Evolutionary conservation across 2,329 filamentous ascomycete species (phyloP).

Genomic region (Albifimbria verrucaria): DNA sequence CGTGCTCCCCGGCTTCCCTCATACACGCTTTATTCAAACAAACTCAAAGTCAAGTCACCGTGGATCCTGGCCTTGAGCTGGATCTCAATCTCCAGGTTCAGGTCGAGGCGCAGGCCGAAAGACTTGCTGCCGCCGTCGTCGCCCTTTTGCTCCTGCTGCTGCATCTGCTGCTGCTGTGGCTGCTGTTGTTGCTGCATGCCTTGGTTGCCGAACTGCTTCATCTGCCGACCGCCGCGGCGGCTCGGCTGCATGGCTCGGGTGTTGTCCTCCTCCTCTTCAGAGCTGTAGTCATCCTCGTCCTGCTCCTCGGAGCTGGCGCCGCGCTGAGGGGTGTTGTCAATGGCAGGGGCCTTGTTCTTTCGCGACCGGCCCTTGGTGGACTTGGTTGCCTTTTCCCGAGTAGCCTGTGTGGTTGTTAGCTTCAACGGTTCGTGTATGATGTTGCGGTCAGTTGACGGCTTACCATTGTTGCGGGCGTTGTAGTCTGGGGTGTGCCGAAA

Average conservation of each 20-base stretch:
- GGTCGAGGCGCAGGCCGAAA: neutral
- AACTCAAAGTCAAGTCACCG: neutral
- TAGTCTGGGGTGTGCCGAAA: too few species aligned
- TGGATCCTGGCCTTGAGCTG: conserved; percentile 1
- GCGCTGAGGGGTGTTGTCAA: neutral
- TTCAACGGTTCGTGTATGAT: neutral
- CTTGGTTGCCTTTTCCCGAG: neutral
- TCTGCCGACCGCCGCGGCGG: neutral
- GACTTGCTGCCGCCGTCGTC: neutral
- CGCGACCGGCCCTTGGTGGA: neutral
- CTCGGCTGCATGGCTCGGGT: neutral
- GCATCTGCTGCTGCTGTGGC: neutral
- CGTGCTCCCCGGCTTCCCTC: too few species aligned
- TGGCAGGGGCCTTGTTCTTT: neutral
- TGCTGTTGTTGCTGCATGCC: neutral
- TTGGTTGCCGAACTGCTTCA: neutral
- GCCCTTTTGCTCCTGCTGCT: neutral
- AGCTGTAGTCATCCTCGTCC: neutral
- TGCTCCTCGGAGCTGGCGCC: neutral
- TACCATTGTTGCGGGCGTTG: neutral
- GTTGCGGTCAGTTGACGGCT: neutral
- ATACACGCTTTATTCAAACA: neutral
- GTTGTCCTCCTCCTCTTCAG: neutral
- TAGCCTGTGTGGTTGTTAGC: neutral
- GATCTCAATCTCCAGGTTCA: neutral